Evolutionary conservation across 352 stramenopile species (phyloP).

Genomic region (Globisporangium recalcitrans): DNA sequence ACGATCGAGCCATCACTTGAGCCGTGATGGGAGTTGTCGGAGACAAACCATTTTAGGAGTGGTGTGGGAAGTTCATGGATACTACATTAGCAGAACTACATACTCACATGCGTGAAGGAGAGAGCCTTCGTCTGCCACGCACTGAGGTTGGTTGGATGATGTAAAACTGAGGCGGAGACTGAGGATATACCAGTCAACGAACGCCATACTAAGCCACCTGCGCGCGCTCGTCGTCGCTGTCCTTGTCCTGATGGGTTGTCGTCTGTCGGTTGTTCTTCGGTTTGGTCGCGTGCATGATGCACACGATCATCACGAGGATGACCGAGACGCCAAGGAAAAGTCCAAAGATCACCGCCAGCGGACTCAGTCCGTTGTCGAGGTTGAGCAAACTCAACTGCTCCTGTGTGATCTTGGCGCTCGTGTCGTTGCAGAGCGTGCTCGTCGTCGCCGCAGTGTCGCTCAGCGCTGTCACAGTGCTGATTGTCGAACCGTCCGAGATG

Average conservation of each 20-base stretch:
- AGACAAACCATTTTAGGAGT: neutral
- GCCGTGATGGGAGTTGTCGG: neutral
- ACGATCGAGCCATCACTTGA: too few species aligned
- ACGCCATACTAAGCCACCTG: conserved; percentile 12
- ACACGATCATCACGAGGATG: conserved; percentile 21
- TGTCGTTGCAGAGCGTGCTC: conserved; percentile 11
- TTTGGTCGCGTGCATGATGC: conserved; percentile 21
- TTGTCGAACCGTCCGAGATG: neutral
- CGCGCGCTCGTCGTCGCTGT: conserved; percentile 5
- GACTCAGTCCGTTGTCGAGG: conserved; percentile 13
- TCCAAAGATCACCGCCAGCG: conserved; percentile 15
- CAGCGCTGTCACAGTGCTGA: neutral
- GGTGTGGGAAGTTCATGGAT: neutral
- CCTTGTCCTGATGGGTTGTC: conserved; percentile 3
- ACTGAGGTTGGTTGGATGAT: neutral
- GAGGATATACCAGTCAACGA: neutral
- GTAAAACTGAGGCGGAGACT: neutral
- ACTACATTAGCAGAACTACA: neutral
- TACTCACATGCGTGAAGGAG: neutral
- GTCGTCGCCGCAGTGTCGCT: neutral
- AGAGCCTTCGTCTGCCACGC: neutral
- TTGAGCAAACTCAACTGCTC: conserved; percentile 17
- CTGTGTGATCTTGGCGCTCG: conserved; percentile 11
- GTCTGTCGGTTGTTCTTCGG: conserved; percentile 10
- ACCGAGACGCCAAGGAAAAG: conserved; percentile 15